A percentile compares a stretch with the other conserved stretches of the same genome.
Evolutionary conservation across 148 eudicot species (phyloP).

Genomic region (Amaranthus palmeri): DNA sequence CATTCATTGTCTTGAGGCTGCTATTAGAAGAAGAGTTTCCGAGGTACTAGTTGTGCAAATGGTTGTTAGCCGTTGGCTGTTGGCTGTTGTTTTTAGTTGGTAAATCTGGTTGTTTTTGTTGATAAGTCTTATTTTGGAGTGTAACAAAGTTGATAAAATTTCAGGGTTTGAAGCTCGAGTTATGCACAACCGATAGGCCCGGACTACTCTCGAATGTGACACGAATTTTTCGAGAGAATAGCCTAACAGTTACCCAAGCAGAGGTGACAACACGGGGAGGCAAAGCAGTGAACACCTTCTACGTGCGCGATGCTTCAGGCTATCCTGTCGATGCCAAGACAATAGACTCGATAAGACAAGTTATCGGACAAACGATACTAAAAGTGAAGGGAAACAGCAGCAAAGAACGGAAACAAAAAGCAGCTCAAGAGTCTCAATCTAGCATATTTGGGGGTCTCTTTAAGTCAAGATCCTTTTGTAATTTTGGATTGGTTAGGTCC

Average conservation of each 20-base stretch:
- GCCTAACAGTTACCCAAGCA: constrained; percentile 76
- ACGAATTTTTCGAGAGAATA: constrained; percentile 84
- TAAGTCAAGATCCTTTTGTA: constrained; percentile 79
- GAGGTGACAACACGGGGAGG: constrained; percentile 74
- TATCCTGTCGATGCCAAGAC: constrained; percentile 78
- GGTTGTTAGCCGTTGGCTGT: too few species aligned
- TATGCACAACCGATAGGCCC: constrained; percentile 78
- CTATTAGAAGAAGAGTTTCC: constrained; percentile 82
- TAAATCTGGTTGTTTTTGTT: neutral
- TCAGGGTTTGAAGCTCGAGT: constrained; percentile 86
- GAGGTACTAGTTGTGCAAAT: constrained; percentile 47
- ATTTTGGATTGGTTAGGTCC: constrained; percentile 79
- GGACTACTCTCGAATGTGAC: constrained; percentile 80
- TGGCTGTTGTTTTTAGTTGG: too few species aligned
- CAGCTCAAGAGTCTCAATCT: constrained; percentile 64
- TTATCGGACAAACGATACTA: constrained; percentile 76
- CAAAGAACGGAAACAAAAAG: constrained; percentile 44
- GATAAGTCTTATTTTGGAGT: neutral
- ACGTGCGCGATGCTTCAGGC: constrained; percentile 80
- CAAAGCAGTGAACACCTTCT: constrained; percentile 78
- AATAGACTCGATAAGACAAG: constrained; percentile 66
- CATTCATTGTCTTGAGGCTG: constrained; percentile 89
- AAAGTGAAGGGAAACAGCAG: constrained; percentile 59
- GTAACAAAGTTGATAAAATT: neutral
- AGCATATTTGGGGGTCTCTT: constrained; percentile 78